A percentile compares a stretch with the other conserved stretches of the same genome.
These are phyloP conservation scores for Mycena polygramma DNA, from an alignment of 768 basidiomycete genomes.

Conservation along the genomic window DNA sequence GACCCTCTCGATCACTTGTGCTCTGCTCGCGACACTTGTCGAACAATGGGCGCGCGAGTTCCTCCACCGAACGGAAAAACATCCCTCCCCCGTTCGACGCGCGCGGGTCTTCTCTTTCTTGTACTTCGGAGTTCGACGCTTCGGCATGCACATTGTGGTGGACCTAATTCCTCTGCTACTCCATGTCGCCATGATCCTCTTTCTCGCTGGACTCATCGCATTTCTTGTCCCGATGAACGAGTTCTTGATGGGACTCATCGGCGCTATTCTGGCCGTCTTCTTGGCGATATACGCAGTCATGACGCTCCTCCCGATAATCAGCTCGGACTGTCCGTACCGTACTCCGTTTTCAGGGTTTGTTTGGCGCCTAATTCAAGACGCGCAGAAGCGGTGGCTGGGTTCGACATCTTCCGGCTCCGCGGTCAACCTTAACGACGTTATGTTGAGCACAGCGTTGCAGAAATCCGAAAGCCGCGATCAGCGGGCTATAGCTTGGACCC, in stretches of 20 bases:
- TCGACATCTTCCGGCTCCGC: no score
- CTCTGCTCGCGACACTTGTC: not conserved
- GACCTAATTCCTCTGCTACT: not conserved
- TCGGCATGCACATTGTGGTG: not conserved
- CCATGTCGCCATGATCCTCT: not conserved
- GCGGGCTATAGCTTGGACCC: no score
- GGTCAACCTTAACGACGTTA: not conserved
- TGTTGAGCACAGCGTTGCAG: not conserved
- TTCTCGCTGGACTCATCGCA: not conserved
- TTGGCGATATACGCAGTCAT: not conserved
- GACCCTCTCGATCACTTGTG: not conserved
- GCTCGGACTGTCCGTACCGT: not conserved
- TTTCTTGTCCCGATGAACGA: not conserved
- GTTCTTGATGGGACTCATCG: not conserved
- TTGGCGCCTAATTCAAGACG: not conserved
- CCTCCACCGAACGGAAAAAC: not conserved
- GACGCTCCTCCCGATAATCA: not conserved
- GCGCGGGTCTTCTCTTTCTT: not conserved
- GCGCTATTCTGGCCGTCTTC: not conserved
- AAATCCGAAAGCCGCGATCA: not conserved
- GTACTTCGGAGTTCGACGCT: not conserved
- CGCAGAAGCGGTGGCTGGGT: not conserved
- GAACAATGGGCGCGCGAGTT: not conserved
- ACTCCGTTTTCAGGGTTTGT: not conserved
- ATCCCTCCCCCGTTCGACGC: not conserved